phyloP scores from a whole-genome alignment of 768 basidiomycete genomes.

The Trametes sanguinea region DNA sequence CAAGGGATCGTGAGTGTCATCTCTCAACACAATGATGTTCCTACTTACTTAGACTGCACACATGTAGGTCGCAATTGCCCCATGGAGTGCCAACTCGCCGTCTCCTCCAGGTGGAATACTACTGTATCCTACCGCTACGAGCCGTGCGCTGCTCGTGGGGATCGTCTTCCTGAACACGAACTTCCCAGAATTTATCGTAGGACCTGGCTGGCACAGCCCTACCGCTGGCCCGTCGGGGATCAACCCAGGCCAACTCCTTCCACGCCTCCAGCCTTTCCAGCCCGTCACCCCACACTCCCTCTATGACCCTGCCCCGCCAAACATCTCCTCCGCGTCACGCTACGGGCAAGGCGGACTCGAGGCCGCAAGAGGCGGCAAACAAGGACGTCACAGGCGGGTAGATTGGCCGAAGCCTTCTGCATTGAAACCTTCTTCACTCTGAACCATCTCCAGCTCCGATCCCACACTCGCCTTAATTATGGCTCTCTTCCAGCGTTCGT shows the following conservation, averaged over 20 bases:
- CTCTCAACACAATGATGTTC: background rate
- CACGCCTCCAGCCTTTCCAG: slow-evolving; percentile 22
- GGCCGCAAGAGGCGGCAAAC: background rate
- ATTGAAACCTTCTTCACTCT: slow-evolving; percentile 1
- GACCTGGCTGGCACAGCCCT: slow-evolving; percentile 4
- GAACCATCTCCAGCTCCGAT: background rate
- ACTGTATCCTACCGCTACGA: slow-evolving; percentile 27
- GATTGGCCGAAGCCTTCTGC: slow-evolving; percentile 9
- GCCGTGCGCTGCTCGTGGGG: slow-evolving; percentile 31
- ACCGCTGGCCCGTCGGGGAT: slow-evolving; percentile 7
- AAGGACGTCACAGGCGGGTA: slow-evolving; percentile 17
- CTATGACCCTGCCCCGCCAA: slow-evolving; percentile 25
- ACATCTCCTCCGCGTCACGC: slow-evolving; percentile 29
- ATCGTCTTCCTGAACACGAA: slow-evolving; percentile 27
- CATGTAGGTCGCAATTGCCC: slow-evolving; percentile 50
- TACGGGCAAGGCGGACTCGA: slow-evolving; percentile 10
- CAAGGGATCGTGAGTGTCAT: slow-evolving; percentile 49
- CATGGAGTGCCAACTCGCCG: slow-evolving; percentile 49
- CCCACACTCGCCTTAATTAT: background rate
- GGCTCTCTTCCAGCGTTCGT: background rate
- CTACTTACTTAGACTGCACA: background rate
- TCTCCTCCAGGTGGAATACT: slow-evolving; percentile 50
- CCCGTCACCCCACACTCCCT: slow-evolving; percentile 15
- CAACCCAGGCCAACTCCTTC: slow-evolving; percentile 12
- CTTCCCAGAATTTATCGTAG: slow-evolving; percentile 29